Base-by-base conservation (phyloP, 225 moss, liverwort and hornwort genomes). In the Physcomitrellopsis africana region DNA sequence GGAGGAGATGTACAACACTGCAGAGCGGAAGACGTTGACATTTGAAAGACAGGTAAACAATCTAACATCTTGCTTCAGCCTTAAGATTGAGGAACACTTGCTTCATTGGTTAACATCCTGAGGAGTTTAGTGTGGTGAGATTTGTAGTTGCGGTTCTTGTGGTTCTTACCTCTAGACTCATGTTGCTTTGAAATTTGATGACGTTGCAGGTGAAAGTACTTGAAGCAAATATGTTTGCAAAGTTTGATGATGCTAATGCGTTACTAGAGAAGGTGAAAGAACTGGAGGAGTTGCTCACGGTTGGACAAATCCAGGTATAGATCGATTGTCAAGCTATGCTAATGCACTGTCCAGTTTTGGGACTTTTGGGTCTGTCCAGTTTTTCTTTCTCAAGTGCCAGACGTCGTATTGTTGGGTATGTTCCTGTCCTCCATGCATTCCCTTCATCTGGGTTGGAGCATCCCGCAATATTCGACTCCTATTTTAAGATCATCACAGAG, bases 281-380 rank as follows among this genome's bases (percentile, higher is more conserved):
- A 62, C 53, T 84, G 67, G 84, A 75, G 61, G 77, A 74, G 22
- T 71, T 81, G 74, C 77, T 84, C 57, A 81, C 81, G 41, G 84
- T 74, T 77, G 84, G 84, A 61, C 84, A 84, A 67, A 70, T 78
- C 56, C 77, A 84, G 81, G 84, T 84, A 77, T 75, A 71, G 70
- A 24, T 37, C 7, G 32, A 37, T 75, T 63, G 67, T 72, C 56
- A 11, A 67, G 60, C 60, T 37, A 59, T 80, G 49, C 76, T 76
- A 80, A 63, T 83, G 51, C 57, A 63, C 24, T 43, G 64, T 62
- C 12, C n/a, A n/a, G n/a, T n/a, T n/a, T n/a, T n/a, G n/a, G n/a
- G n/a, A n/a, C n/a, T 59, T 51, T 79, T 68, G 59, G 76, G 58
- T 69, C 72, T 79, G 66, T 75, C 63, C 72, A 79, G 75, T 79